Conservation (phyloP, 768 basidiomycete species). For the Termitomyces sp. region DNA sequence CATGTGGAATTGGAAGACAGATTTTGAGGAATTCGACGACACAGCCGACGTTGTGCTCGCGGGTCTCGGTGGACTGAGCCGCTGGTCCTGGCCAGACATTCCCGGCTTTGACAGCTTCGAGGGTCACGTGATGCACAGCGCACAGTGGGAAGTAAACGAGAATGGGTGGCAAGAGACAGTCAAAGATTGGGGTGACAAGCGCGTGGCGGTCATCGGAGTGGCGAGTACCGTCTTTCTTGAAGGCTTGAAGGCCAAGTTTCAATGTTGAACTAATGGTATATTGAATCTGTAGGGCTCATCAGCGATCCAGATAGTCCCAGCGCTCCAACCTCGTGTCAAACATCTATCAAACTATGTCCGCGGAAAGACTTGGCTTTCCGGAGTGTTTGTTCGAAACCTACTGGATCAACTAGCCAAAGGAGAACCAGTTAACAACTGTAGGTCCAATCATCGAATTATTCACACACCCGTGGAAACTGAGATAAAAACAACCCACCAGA, state of each 20-base stretch:
- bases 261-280: no score
- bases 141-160: constrained; percentile 45
- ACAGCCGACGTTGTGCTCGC: constrained; percentile 55
- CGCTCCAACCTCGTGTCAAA: constrained; percentile 49
- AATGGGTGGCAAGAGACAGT: constrained; percentile 42
- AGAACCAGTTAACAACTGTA: constrained; percentile 42
- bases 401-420: constrained; percentile 36
- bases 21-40: constrained; percentile 47
- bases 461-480: constrained; percentile 1
- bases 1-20: constrained; percentile 17
- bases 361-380: constrained; percentile 55
- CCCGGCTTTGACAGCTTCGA: constrained; percentile 51
- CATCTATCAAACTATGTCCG: constrained; percentile 54
- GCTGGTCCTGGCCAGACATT: constrained; percentile 70
- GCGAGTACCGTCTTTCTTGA: constrained; percentile 29
- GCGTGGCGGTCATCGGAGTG: constrained; percentile 58
- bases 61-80: constrained; percentile 47
- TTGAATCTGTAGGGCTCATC: constrained; percentile 47
- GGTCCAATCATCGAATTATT: constrained; percentile 1
- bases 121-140: constrained; percentile 62
- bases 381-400: constrained; percentile 38
- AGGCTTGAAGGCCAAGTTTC: not conserved
- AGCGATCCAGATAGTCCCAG: constrained; percentile 57
- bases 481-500: constrained; percentile 24
- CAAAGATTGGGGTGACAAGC: constrained; percentile 48